Evolutionary conservation across 2,329 filamentous ascomycete species (phyloP).

Genomic region (Calonectria pseudoturangicola): DNA sequence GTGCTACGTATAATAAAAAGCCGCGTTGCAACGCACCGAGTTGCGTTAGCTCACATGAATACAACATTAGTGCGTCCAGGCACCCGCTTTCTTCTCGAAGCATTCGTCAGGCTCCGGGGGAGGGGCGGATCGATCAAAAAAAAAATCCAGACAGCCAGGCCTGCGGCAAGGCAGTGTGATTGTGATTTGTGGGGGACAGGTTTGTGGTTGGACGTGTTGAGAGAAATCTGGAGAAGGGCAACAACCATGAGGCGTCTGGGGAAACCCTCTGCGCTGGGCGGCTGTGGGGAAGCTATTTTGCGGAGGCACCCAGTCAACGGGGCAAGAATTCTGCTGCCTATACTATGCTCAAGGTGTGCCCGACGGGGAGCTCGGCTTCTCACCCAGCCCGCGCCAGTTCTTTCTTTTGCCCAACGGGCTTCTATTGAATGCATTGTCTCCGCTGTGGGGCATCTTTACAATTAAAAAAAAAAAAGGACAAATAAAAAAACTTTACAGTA

Average conservation of each 20-base stretch:
- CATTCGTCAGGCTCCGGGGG: background rate
- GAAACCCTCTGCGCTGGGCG: conserved; percentile 29
- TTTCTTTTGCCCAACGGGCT: background rate
- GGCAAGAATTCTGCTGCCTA: conserved; percentile 41
- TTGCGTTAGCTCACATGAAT: background rate
- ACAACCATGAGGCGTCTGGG: conserved; percentile 32
- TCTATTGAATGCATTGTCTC: background rate
- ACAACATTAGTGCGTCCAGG: conserved; percentile 1
- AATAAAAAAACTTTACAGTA: background rate
- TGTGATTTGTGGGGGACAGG: conserved; percentile 30
- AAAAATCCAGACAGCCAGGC: no score
- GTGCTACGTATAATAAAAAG: background rate
- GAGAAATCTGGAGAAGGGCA: conserved; percentile 30
- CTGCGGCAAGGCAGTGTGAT: background rate
- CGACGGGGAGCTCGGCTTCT: conserved; percentile 3
- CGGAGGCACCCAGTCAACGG: conserved; percentile 34
- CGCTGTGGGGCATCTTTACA: background rate
- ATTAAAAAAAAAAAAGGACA: background rate
- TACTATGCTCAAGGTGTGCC: conserved; percentile 29
- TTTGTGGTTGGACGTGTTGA: conserved; percentile 42
- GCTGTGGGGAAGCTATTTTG: conserved; percentile 29
- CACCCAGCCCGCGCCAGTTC: background rate
- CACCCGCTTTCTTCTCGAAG: conserved; percentile 30
- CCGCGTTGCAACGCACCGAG: background rate
- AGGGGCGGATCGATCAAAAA: background rate